Evolutionary conservation across 768 basidiomycete species (phyloP), one percentile per base, ranked within the genome.

Genomic region (Rhizopogon vinicolor): DNA sequence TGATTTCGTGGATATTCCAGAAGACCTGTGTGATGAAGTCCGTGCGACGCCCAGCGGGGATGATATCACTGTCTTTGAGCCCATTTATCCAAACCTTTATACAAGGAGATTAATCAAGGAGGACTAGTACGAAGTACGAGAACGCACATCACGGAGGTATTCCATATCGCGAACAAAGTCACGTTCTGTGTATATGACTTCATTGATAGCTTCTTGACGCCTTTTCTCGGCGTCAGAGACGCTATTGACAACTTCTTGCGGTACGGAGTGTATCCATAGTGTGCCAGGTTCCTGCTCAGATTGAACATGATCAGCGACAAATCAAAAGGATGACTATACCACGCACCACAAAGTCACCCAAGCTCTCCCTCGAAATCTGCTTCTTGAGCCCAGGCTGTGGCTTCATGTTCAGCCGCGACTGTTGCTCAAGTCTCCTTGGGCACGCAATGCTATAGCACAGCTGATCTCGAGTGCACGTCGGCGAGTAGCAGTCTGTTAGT

Each of bases 81-180:
- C 89, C 90, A 57, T 88, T 89, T 52, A 97, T 83, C 97, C 97
- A 99, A 52, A 80, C 78, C 93, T 96, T 56, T 18, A 45, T n/a
- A 46, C 41, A 50, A 55, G 29, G 48, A 46, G 18, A 52, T 29
- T 19, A 13, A 25, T 25, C 29, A n/a, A 46, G 9, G 14, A 41
- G 35, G 19, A 49, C 22, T 25, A 33, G 25, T 54, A 48, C 45
- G 39, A 44, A 43, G 33, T 55, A 51, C 19, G 6, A 41, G 40
- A 12, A 64, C 91, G 63, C 65, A 96, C 91, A 67, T 98, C 96
- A 59, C 95, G 87, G 45, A 99, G 81, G 66, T 98, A 98, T 72
- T 99, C 97, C 84, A 98, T 84, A 72, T 98, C 97, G 54, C 93
- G 83, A 44, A 99, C 95, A 70, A 99, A 98, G 74, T 98, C 97